These are phyloP conservation scores for Paramyrothecium sp. DNA, from an alignment of 2,329 filamentous ascomycete genomes.

Conservation along the genomic window DNA sequence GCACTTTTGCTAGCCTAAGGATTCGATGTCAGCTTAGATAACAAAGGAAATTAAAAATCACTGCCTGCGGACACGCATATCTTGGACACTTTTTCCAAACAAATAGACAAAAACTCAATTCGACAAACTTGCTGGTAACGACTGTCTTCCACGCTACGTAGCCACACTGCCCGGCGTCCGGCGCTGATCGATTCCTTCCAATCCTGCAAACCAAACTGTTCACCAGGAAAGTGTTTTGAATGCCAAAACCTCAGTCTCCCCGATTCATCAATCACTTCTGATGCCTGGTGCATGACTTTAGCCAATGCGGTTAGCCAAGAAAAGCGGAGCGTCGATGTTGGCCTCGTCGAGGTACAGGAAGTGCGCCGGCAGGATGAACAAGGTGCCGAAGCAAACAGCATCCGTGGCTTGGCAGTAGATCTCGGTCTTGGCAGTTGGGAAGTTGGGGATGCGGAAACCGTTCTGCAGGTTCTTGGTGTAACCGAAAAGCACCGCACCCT, in stretches of 20 bases:
- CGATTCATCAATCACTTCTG: too few species aligned
- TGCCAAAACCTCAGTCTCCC: too few species aligned
- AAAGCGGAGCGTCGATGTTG: slow-evolving; percentile 16
- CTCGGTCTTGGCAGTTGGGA: slow-evolving; percentile 27
- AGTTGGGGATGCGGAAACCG: slow-evolving; percentile 34
- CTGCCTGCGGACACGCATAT: too few species aligned
- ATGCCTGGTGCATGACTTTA: background rate
- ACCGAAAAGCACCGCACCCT: slow-evolving; percentile 34
- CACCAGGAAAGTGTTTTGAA: too few species aligned
- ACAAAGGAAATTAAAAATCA: background rate
- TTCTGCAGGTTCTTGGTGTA: slow-evolving; percentile 44
- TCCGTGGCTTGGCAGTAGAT: slow-evolving; percentile 37
- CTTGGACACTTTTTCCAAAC: too few species aligned
- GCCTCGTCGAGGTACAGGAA: slow-evolving; percentile 23
- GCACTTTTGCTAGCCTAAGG: background rate
- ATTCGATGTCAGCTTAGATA: background rate
- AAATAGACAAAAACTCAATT: too few species aligned
- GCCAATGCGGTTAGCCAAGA: slow-evolving; percentile 11
- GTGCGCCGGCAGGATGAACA: slow-evolving; percentile 33
- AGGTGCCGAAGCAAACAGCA: slow-evolving; percentile 32
- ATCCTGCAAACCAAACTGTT: too few species aligned
- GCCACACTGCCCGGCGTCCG: too few species aligned
- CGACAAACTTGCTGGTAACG: too few species aligned
- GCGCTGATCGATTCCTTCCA: too few species aligned
- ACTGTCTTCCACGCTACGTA: too few species aligned